Conservation (phyloP, 768 basidiomycete species). For the Auriscalpium microsporum region DNA sequence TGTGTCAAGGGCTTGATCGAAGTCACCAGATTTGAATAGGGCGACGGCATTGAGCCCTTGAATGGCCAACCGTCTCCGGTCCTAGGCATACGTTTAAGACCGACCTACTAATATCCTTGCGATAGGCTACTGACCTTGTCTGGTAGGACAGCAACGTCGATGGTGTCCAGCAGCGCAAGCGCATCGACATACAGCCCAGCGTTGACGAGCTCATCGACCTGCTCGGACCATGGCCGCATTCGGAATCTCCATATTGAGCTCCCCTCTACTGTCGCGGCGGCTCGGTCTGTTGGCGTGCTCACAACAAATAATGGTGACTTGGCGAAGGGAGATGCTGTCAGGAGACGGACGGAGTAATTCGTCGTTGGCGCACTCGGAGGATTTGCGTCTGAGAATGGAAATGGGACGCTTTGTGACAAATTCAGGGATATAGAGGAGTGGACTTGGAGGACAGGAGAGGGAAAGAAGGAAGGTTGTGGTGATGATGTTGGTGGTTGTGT, state of each 20-base stretch:
- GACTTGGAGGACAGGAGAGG: constrained; percentile 59
- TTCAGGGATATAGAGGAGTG: constrained; percentile 61
- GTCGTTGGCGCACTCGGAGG: constrained; percentile 18
- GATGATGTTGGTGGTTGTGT: constrained; percentile 16
- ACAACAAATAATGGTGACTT: constrained; percentile 55
- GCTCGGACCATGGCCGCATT: constrained; percentile 69
- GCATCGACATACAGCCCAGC: constrained; percentile 69
- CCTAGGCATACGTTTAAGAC: constrained; percentile 26
- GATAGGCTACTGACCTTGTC: constrained; percentile 44
- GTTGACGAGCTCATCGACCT: constrained; percentile 76
- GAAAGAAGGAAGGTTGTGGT: constrained; percentile 31
- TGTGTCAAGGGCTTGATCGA: constrained; percentile 73
- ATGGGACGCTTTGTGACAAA: constrained; percentile 52
- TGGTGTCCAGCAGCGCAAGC: constrained; percentile 62
- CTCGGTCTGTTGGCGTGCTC: constrained; percentile 68
- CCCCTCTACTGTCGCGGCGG: constrained; percentile 57
- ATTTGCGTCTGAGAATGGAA: constrained; percentile 42
- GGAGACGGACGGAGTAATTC: constrained; percentile 52
- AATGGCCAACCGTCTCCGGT: constrained; percentile 47
- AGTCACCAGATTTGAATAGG: constrained; percentile 61
- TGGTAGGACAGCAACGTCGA: constrained; percentile 49
- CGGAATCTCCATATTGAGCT: constrained; percentile 68
- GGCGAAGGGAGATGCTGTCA: constrained; percentile 45
- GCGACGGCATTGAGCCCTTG: constrained; percentile 72
- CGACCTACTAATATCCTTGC: no score